Percentiles rank a stretch among this genome's conserved stretches.
These are phyloP conservation scores for Borovskyia barvae DNA, from an alignment of 208 protist species.

Conservation along the genomic window DNA sequence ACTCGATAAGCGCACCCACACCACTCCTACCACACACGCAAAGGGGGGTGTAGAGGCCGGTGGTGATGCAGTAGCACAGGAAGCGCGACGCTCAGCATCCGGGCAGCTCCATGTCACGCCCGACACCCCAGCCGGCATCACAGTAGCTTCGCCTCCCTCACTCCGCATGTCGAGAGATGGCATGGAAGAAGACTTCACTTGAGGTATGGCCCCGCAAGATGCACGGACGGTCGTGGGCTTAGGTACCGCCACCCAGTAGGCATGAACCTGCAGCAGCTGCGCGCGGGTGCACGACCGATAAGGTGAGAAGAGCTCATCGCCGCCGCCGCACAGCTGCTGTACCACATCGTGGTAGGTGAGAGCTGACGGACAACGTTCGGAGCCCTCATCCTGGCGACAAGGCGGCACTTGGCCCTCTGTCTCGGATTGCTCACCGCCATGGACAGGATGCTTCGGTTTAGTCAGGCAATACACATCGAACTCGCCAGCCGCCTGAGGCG, in stretches of 20 bases:
- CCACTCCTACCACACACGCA: constrained; percentile 60
- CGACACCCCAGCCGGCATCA: too few species aligned
- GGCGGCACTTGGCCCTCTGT: too few species aligned
- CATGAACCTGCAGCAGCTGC: constrained; percentile 49
- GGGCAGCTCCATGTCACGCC: too few species aligned
- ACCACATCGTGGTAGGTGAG: constrained; percentile 17
- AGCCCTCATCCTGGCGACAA: too few species aligned
- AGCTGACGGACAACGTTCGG: too few species aligned
- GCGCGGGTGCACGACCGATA: constrained; percentile 55
- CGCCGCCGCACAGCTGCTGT: constrained; percentile 7
- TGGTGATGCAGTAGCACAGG: too few species aligned
- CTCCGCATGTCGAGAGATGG: too few species aligned
- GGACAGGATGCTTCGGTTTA: not conserved
- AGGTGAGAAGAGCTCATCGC: constrained; percentile 33
- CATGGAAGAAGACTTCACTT: too few species aligned
- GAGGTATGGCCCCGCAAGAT: too few species aligned
- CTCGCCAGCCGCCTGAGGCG: too few species aligned
- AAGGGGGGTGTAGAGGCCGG: not conserved
- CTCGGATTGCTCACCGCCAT: not conserved
- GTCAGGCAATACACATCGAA: constrained; percentile 4
- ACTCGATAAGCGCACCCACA: constrained; percentile 59
- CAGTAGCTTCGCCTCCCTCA: too few species aligned
- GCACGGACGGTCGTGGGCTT: not conserved
- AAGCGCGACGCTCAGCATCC: too few species aligned
- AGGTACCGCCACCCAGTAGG: constrained; percentile 36